Evolutionary conservation across 2,329 filamentous ascomycete genomes (phyloP), one percentile per base, ranked within the genome.

Genomic region (Chaetomium sp.): DNA sequence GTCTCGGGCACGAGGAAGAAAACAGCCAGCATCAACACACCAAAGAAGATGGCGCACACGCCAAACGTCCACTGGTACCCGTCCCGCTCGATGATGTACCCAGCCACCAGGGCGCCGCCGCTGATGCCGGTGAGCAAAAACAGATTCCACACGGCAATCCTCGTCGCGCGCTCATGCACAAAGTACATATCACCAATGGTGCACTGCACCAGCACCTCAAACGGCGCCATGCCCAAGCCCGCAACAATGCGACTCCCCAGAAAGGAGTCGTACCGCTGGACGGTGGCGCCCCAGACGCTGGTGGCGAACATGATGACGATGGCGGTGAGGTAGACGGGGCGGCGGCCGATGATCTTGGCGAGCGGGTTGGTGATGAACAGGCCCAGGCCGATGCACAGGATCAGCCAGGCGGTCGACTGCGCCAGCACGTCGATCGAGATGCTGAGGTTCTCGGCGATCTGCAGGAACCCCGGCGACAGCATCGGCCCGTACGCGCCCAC

Each of bases 401-500:
- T 80, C 5, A 82, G 72, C 80, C 81, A 83, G 1, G 80, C 79
- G 0, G 80, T 82, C 4, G 78, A 73, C 68, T 82, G 78, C 0
- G 78, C 76, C 4, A 83, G 74, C 1, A 74, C 76, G 42, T 78
- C 77, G 65, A 82, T 73, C 1, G 76, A 77, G 64, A 83, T 80
- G 57, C 75, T 68, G 4, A 83, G 75, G 45, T 79, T 73, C 4
- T 72, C 72, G 0, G 81, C 74, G 47, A 84, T 79, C 42, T 78
- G 73, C 25, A 82, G 77, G 64, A 83, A 82, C 2, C 81, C 81
- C 2, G 81, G 81, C 1, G 77, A 78, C 4, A 83, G 77, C 81
- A 83, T 83, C 0, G 81, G 81, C 1, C 81, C 81, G 65, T 81
- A 83, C 1, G 81, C 81, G 38, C 81, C 81, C 3, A 83, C 80